Conservation (phyloP, 2,329 filamentous ascomycete species). For the Trichophyton mentagrophytes region DNA sequence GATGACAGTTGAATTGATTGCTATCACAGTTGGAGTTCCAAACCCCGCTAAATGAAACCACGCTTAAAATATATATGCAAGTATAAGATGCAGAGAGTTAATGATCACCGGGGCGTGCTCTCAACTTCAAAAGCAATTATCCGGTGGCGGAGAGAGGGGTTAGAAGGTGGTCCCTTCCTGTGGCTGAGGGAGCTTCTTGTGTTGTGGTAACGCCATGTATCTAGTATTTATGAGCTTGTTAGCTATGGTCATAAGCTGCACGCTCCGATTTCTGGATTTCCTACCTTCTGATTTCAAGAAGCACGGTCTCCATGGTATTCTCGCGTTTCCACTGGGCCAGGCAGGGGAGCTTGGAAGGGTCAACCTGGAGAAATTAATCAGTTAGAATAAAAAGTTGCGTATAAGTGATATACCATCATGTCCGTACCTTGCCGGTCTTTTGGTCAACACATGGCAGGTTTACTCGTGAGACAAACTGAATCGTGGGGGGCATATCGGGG, state of each 20-base stretch:
- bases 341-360: slow-evolving; percentile 70
- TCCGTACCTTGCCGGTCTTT: slow-evolving; percentile 55
- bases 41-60: not conserved
- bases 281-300: slow-evolving; percentile 73
- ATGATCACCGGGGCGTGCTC: not conserved
- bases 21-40: not conserved
- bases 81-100: not conserved
- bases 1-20: not conserved
- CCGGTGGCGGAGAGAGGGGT: not conserved
- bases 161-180: slow-evolving; percentile 50
- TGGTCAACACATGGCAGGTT: slow-evolving; percentile 91
- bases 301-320: slow-evolving; percentile 87
- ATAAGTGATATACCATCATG: not conserved
- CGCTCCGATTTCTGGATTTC: slow-evolving; percentile 12
- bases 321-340: slow-evolving; percentile 83
- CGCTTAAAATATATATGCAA: slow-evolving; percentile 1
- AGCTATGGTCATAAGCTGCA: not conserved
- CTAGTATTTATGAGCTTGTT: slow-evolving; percentile 35
- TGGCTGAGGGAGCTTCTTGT: slow-evolving; percentile 94
- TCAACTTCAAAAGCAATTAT: not conserved
- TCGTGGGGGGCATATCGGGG: slow-evolving; percentile 74
- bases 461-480: slow-evolving; percentile 87
- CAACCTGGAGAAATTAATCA: slow-evolving; percentile 44
- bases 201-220: slow-evolving; percentile 79
- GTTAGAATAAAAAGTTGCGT: not conserved